Percentiles rank a stretch among this genome's conserved stretches.
phyloP scores from a whole-genome alignment of 352 stramenopile species.

The Plasmopara viticola region DNA sequence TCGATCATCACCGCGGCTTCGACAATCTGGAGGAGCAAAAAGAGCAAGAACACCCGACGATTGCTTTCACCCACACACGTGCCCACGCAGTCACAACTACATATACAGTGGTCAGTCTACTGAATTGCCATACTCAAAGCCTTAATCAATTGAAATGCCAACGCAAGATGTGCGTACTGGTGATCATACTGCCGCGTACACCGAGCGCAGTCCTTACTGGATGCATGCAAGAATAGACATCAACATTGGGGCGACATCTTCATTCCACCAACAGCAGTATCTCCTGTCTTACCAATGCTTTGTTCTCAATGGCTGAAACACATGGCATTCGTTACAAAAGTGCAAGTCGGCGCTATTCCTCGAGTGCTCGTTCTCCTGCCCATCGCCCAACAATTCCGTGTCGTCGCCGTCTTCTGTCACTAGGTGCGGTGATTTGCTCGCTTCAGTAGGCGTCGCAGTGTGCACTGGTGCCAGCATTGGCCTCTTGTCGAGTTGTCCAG shows the following conservation, averaged over 20 bases:
- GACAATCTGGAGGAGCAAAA: constrained; percentile 50
- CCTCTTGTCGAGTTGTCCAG: constrained; percentile 44
- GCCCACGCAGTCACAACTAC: constrained; percentile 70
- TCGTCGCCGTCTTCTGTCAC: constrained; percentile 23
- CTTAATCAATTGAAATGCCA: not conserved
- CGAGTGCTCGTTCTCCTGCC: constrained; percentile 9
- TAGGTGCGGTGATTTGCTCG: constrained; percentile 8
- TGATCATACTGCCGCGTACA: constrained; percentile 79
- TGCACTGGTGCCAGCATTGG: constrained; percentile 16
- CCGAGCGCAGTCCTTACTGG: constrained; percentile 63
- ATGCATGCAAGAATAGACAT: constrained; percentile 6
- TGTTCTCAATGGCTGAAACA: constrained; percentile 54
- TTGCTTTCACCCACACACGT: constrained; percentile 71
- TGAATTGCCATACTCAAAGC: not conserved
- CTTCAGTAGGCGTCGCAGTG: constrained; percentile 1
- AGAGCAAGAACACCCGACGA: constrained; percentile 57
- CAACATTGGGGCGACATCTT: not conserved
- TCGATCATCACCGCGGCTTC: constrained; percentile 45
- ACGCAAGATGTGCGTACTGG: constrained; percentile 37
- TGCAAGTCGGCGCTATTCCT: constrained; percentile 22
- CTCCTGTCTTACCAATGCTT: constrained; percentile 55
- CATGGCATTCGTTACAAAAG: constrained; percentile 53
- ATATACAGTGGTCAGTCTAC: not conserved
- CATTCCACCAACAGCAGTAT: not conserved
- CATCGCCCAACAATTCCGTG: constrained; percentile 26